Percentiles rank a stretch among this genome's conserved stretches.
phyloP scores from a whole-genome alignment of 352 stramenopile species.

The Peronospora belbahrii region DNA sequence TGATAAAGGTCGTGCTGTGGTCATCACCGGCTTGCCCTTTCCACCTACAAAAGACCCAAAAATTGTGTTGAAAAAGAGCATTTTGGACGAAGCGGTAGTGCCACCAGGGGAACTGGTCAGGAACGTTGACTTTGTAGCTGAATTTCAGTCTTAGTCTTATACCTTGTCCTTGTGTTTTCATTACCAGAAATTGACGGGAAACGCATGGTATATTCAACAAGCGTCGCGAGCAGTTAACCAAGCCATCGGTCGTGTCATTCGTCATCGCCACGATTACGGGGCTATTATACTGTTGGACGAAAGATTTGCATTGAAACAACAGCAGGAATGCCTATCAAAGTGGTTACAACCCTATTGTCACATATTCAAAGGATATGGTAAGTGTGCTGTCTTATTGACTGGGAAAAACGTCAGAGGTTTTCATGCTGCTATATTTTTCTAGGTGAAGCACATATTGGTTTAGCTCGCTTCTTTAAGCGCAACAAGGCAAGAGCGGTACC shows the following conservation, averaged over 20 bases:
- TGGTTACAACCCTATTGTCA: slow-evolving; percentile 89
- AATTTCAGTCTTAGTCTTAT: background rate
- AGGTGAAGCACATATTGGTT: slow-evolving; percentile 78
- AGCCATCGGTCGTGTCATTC: slow-evolving; percentile 97
- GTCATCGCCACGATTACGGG: slow-evolving; percentile 96
- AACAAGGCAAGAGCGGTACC: slow-evolving; percentile 46
- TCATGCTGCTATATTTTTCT: slow-evolving; percentile 7
- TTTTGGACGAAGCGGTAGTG: slow-evolving; percentile 84
- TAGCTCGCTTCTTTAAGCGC: slow-evolving; percentile 76
- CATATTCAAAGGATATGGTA: slow-evolving; percentile 61
- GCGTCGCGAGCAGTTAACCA: slow-evolving; percentile 97
- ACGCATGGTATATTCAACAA: slow-evolving; percentile 99
- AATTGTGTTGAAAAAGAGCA: slow-evolving; percentile 96
- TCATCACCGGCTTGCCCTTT: slow-evolving; percentile 99
- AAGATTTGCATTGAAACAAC: slow-evolving; percentile 88
- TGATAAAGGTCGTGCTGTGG: slow-evolving; percentile 93
- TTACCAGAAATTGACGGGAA: slow-evolving; percentile 85
- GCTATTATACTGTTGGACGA: slow-evolving; percentile 97
- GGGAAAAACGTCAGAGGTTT: background rate
- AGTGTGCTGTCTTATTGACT: background rate
- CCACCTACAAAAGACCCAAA: slow-evolving; percentile 95
- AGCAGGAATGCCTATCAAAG: slow-evolving; percentile 91
- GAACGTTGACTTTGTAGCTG: background rate
- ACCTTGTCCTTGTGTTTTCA: background rate
- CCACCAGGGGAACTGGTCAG: slow-evolving; percentile 52